Evolutionary conservation across 2,329 filamentous ascomycete genomes (phyloP).

Genomic region (Botryosphaeria dothidea): DNA sequence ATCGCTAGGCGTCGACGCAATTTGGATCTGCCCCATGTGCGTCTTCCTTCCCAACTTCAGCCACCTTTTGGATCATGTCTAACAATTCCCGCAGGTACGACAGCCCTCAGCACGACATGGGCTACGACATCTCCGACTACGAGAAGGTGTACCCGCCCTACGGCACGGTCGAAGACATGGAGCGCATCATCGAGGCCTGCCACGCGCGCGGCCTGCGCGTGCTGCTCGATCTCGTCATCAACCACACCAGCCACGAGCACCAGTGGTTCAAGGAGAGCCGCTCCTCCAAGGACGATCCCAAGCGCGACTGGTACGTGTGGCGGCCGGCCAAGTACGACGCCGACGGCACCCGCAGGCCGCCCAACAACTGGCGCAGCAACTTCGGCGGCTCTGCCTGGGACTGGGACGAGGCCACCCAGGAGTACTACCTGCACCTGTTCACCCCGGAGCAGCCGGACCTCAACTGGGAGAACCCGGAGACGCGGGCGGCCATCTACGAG

Average conservation of each 20-base stretch:
- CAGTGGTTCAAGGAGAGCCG: slow-evolving; percentile 60
- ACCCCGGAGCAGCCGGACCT: slow-evolving; percentile 76
- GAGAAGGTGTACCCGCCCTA: slow-evolving; percentile 41
- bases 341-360: slow-evolving; percentile 64
- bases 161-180: slow-evolving; percentile 42
- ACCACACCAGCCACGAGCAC: slow-evolving; percentile 45
- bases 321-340: slow-evolving; percentile 44
- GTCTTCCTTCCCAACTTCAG: too few relatives aligned
- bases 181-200: slow-evolving; percentile 36
- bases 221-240: slow-evolving; percentile 43
- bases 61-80: too few relatives aligned
- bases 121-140: slow-evolving; percentile 42
- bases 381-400: slow-evolving; percentile 66
- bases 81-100: too few relatives aligned
- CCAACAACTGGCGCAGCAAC: slow-evolving; percentile 73
- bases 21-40: slow-evolving; percentile 29
- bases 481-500: slow-evolving; percentile 69
- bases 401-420: slow-evolving; percentile 69
- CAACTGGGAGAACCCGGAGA: slow-evolving; percentile 77
- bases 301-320: slow-evolving; percentile 61
- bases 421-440: slow-evolving; percentile 79
- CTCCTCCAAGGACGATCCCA: slow-evolving; percentile 50
- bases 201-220: slow-evolving; percentile 40
- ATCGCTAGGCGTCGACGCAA: slow-evolving; percentile 38
- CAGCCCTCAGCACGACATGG: slow-evolving; percentile 42